Evolutionary conservation across 2,329 filamentous ascomycete species (phyloP), one percentile per base, ranked within the genome.

Genomic region (Pseudogymnoascus sp.): DNA sequence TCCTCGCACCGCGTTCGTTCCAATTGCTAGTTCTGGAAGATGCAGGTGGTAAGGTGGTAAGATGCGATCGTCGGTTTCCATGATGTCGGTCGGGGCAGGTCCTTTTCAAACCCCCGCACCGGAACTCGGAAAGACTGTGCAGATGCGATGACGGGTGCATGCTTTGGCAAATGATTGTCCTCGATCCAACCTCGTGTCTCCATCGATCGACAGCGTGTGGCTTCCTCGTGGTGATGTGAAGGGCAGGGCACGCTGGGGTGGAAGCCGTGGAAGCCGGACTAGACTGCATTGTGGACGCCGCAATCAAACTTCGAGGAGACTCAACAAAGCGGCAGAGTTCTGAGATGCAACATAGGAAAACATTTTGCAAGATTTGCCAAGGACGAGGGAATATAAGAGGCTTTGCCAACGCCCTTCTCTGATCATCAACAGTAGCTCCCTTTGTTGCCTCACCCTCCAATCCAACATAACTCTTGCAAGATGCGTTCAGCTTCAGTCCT

Each of bases 231-330:
- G 50, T 56, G 50, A 33, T 31, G 8, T 33, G 50, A 33, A 31
- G 10, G 28, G 26, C 10, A 53, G 14, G 4, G 26, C 28, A 56
- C 5, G 5, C 5, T n/a, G n/a, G 50, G 16, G 26, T 56, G 50
- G 50, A 56, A 56, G 50, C 50, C 50, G 28, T 56, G 50, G n/a
- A 33, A 56, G 50, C 50, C 50, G 50, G 26, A 14, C 26, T 56
- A 56, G 50, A 56, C 50, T 33, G 50, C 4, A 12, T 56, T 56
- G n/a, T 22, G 28, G 50, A 8, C 16, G 28, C 50, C 2, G 28
- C 28, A 56, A 56, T 56, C 28, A 33, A 56, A 56, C 2, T 19
- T 56, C 6, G 10, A 33, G 10, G 50, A 19, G 50, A 33, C 26
- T 33, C 50, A 33, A 56, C 28, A 33, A 56, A 8, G 19, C 50